Evolutionary conservation across 1,139 yeast species (phyloP).

Genomic region (Diutina sp.): DNA sequence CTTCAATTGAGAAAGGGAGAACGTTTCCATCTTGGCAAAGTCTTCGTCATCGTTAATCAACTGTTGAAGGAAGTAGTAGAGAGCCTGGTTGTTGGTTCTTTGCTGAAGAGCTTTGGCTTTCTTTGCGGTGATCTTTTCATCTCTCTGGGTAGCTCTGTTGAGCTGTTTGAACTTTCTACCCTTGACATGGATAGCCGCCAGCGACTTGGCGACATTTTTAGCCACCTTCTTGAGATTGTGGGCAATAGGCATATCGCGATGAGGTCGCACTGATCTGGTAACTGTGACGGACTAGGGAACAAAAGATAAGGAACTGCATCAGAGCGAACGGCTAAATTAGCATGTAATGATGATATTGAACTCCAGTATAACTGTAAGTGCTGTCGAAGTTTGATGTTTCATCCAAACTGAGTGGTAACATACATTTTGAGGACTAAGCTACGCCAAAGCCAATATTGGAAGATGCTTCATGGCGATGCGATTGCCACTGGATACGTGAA

Average conservation of each 20-base stretch:
- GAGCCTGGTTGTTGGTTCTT: slow-evolving; percentile 42
- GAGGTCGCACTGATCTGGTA: not conserved
- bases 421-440: no score
- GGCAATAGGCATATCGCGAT: slow-evolving; percentile 54
- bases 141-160: slow-evolving; percentile 77
- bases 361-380: not conserved
- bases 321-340: no score
- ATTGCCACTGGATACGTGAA: no score
- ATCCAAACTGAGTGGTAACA: no score
- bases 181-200: slow-evolving; percentile 62
- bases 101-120: slow-evolving; percentile 45
- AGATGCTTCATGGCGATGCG: no score
- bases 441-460: no score
- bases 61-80: slow-evolving; percentile 56
- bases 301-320: not conserved
- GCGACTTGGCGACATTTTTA: slow-evolving; percentile 43
- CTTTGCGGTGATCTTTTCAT: slow-evolving; percentile 48
- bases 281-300: not conserved
- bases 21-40: slow-evolving; percentile 21
- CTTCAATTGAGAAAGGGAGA: slow-evolving; percentile 45
- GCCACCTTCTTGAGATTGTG: slow-evolving; percentile 64
- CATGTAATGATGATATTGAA: not conserved
- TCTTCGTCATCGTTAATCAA: slow-evolving; percentile 29
- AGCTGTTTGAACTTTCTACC: slow-evolving; percentile 82
- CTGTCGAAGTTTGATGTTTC: no score